Evolutionary conservation across 2,329 filamentous ascomycete genomes (phyloP), one percentile per base, ranked within the genome.

Genomic region (Lasiodiplodia theobromae): DNA sequence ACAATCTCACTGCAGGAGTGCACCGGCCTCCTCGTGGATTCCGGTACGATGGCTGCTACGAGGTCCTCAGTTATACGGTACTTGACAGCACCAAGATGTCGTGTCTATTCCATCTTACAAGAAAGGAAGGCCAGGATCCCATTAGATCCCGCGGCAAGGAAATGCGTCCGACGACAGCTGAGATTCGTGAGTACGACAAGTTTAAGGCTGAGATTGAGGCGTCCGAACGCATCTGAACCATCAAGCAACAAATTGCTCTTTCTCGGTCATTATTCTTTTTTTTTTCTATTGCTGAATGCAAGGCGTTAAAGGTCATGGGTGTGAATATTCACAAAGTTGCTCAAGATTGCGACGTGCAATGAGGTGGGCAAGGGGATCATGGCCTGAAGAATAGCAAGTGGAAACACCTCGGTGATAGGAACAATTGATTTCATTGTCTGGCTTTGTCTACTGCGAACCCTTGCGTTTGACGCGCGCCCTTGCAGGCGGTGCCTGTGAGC

Each of bases 41-140:
- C n/a, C 77, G 87, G 2, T 89, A 89, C 65, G 87, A 89, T 73
- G 87, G 87, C 0, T 73, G 89, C 0, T 89, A 89, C 70, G 73
- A 77, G 6, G 82, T 88, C 5, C 77, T 76, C 0, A 73, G 69
- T 2, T 79, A 78, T 58, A 74, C 82, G 69, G 66, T 81, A 0
- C 44, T 83, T 1, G 80, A 87, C 66, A 40, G 71, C 4, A 71
- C 74, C 14, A 81, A 78, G n/a, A 79, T 80, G 2, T 79, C 81
- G 23, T 81, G 85, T 72, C 75, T 79, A 0, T 89, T 89, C 74
- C 77, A 75, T 10, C 75, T 89, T 6, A 73, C 77, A 49, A 77
- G 87, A 1, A 65, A 78, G 2, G 31, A 72, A 3, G 82, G 77
- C 0, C 85, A 88, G 71, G 75, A 79, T 25, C 80, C 83, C 0